These are phyloP conservation scores for Maudiozyma humilis DNA, from an alignment of 1,139 yeast species.

Conservation along the genomic window DNA sequence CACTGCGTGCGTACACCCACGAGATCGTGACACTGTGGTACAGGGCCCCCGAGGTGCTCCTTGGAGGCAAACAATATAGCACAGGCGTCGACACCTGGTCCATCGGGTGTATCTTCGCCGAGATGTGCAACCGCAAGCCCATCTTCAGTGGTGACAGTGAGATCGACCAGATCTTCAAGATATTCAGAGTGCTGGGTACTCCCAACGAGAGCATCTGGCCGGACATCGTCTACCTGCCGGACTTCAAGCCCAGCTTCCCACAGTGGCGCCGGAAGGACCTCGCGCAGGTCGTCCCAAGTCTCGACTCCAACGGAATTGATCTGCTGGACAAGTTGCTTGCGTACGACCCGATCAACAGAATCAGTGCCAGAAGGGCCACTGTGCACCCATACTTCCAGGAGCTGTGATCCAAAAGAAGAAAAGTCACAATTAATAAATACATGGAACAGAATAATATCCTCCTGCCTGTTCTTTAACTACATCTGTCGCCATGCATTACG, in stretches of 20 bases:
- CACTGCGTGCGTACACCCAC: conserved; percentile 90
- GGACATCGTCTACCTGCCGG: conserved; percentile 88
- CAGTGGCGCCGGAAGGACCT: conserved; percentile 80
- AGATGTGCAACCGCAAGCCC: conserved; percentile 94
- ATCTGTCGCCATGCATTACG: too few species aligned
- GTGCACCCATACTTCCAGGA: conserved; percentile 84
- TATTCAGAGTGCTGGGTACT: conserved; percentile 87
- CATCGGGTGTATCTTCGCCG: conserved; percentile 96
- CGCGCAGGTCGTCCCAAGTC: conserved; percentile 64
- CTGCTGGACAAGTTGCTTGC: conserved; percentile 70
- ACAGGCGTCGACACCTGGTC: conserved; percentile 99
- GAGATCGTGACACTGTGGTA: conserved; percentile 98
- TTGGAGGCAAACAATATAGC: conserved; percentile 95
- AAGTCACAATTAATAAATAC: too few species aligned
- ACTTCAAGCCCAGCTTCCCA: conserved; percentile 91
- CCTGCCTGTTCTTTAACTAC: too few species aligned
- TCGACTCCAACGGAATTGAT: conserved; percentile 78
- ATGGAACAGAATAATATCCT: too few species aligned
- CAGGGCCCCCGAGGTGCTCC: conserved; percentile 89
- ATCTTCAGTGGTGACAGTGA: conserved; percentile 96
- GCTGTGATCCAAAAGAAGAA: neutral
- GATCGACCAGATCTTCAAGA: conserved; percentile 93
- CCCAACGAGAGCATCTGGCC: conserved; percentile 96
- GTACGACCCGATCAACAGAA: conserved; percentile 89
- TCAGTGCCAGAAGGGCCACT: conserved; percentile 89